Conservation (phyloP, 106 monocot genomes). For the Alisma plantagoaquatica region DNA sequence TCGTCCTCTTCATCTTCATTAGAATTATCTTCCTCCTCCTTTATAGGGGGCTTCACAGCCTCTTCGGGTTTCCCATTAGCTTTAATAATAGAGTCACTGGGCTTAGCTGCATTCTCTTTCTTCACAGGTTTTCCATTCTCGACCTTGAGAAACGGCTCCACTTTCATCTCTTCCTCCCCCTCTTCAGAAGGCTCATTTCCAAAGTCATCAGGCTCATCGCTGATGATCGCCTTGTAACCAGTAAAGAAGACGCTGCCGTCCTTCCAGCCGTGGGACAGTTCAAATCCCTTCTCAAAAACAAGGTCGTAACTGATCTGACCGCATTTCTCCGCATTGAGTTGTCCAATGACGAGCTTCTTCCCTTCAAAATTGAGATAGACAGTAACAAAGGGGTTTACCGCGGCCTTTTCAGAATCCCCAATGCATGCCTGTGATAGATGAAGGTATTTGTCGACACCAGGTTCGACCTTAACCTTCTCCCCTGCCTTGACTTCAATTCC, state of each 20-base stretch:
- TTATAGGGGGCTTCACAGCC: background rate
- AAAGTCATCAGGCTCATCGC: no score
- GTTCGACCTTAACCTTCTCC: no score
- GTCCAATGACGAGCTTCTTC: slow-evolving; percentile 59
- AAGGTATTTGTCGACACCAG: no score
- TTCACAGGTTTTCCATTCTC: no score
- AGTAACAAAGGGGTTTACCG: slow-evolving; percentile 22
- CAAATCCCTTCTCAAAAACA: slow-evolving; percentile 73
- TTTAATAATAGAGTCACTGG: background rate
- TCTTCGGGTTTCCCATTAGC: background rate
- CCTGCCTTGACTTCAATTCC: no score
- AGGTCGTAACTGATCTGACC: slow-evolving; percentile 55
- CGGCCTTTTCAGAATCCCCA: slow-evolving; percentile 32
- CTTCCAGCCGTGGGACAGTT: slow-evolving; percentile 67
- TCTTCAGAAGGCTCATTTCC: no score
- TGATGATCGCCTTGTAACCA: slow-evolving; percentile 43
- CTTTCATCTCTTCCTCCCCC: no score
- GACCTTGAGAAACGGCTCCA: no score
- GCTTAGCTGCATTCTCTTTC: no score
- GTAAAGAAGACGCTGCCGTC: slow-evolving; percentile 49
- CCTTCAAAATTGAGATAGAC: slow-evolving; percentile 40
- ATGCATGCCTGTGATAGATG: no score
- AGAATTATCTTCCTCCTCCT: slow-evolving; percentile 1
- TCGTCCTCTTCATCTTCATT: slow-evolving; percentile 2
- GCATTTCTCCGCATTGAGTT: slow-evolving; percentile 41